Base-by-base conservation (phyloP, 129 eudicot genomes). In the Calendula officinalis region DNA sequence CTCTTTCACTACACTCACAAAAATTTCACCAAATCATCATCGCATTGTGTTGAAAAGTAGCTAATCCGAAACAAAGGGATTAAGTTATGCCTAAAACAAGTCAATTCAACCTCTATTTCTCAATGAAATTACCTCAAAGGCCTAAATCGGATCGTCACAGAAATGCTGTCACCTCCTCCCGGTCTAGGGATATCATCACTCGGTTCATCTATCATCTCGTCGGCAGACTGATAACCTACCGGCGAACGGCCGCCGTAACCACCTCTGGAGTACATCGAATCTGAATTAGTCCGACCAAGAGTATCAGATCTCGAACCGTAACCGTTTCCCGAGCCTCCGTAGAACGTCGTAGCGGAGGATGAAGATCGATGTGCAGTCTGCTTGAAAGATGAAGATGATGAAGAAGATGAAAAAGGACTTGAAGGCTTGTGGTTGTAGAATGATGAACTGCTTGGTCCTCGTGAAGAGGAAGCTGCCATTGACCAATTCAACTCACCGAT, bases 91-190 rank as follows among this genome's bases (percentile, higher is more conserved):
- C n/a, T 33, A 54, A 54, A 53, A 7, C 45, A 32, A 57, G 38
- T 11, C 46, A 59, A 60, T 38, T 48, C 38, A 34, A 74, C 56
- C 66, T 74, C 78, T 39, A 30, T 14, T 12, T 9, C 34, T 7
- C 50, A 6, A 6, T 17, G 5, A 66, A 58, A 48, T 30, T 76
- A 92, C 99, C 85, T 92, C 81, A 92, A 37, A n/a, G 99, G 99
- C 65, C 99, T 74, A 84, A 92, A 92, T 46, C 99, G 82, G 69
- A 92, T 81, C 40, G 99, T 92, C 15, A 92, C 99, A 5, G 99
- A 92, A 64, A 92, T 92, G 69, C 99, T 92, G 59, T 88, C 99
- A 6, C 85, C 86, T 14, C 62, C 78, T 14, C 12, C 78, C 50
- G 96, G 78, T 84, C 88, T 64, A 61, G 90, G 68, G 7, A 69